These are phyloP conservation scores for Tulasnella sp. DNA, from an alignment of 768 basidiomycete genomes.

Conservation along the genomic window DNA sequence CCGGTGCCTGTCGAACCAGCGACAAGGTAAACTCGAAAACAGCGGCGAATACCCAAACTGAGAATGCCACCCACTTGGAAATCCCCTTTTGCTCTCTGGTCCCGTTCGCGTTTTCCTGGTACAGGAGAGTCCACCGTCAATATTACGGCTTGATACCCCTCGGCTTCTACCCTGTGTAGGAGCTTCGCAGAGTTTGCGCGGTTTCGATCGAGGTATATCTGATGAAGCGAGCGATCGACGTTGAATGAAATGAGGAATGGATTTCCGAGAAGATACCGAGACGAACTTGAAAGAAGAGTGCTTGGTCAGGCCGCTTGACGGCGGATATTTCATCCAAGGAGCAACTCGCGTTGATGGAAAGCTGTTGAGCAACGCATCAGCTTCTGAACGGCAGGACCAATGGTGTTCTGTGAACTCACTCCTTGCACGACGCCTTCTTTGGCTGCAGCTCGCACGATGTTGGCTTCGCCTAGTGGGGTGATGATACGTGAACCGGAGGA, in stretches of 20 bases:
- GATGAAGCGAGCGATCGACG: slow-evolving; percentile 9
- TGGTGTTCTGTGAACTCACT: slow-evolving; percentile 21
- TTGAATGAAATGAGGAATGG: background rate
- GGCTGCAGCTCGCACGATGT: slow-evolving; percentile 61
- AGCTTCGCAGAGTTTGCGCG: slow-evolving; percentile 53
- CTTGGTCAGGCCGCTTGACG: slow-evolving; percentile 43
- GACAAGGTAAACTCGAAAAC: background rate
- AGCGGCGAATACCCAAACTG: background rate
- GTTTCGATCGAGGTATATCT: slow-evolving; percentile 69
- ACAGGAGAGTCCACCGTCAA: slow-evolving; percentile 86
- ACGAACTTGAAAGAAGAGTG: slow-evolving; percentile 54
- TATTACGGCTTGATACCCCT: slow-evolving; percentile 81
- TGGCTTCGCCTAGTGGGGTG: slow-evolving; percentile 49
- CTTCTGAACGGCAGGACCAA: background rate
- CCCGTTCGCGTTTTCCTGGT: slow-evolving; percentile 66
- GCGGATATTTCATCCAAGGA: slow-evolving; percentile 48
- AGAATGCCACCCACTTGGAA: slow-evolving; percentile 17
- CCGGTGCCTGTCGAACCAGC: slow-evolving; percentile 18
- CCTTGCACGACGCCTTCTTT: slow-evolving; percentile 58
- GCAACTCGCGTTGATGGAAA: slow-evolving; percentile 49
- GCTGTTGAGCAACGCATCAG: slow-evolving; percentile 15
- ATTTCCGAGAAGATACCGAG: background rate
- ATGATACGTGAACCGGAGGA: background rate
- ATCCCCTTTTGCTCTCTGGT: slow-evolving; percentile 30
- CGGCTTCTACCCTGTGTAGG: slow-evolving; percentile 51